Conservation (phyloP, 2,329 filamentous ascomycete genomes). For the Zymoseptoria tritici region DNA sequence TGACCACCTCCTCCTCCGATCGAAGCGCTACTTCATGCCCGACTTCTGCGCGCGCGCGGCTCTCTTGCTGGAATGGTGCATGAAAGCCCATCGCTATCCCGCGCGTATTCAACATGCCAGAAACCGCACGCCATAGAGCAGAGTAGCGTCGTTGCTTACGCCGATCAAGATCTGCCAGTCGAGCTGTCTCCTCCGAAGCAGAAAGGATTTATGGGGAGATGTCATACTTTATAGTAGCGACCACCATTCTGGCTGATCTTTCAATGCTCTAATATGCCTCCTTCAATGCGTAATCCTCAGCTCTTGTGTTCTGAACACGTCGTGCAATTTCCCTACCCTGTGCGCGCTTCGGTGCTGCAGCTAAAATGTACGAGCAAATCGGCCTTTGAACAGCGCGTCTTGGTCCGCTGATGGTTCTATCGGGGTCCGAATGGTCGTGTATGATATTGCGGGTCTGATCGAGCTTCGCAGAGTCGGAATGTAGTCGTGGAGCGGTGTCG, state of each 20-base stretch:
- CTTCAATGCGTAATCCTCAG: not conserved
- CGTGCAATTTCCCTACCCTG: not conserved
- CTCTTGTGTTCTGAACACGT: not conserved
- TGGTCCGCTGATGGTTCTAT: not conserved
- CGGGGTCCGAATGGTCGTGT: not conserved
- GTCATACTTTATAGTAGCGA: slow-evolving; percentile 29
- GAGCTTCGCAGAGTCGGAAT: not conserved
- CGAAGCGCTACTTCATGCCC: not conserved
- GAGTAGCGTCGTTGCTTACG: not conserved
- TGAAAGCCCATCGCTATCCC: not conserved
- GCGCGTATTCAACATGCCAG: not conserved
- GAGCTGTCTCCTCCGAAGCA: not conserved
- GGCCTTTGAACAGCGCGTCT: not conserved
- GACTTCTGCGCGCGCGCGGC: not conserved
- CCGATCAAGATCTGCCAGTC: not conserved
- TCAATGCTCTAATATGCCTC: not conserved
- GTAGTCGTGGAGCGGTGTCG: not conserved
- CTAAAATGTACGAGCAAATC: not conserved
- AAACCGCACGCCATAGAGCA: not conserved
- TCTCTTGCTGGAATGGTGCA: not conserved
- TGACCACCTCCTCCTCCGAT: not conserved
- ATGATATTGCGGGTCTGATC: not conserved
- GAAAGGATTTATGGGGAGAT: not conserved
- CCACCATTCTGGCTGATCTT: slow-evolving; percentile 19
- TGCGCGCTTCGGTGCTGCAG: not conserved